Evolutionary conservation across 805 yeast species (phyloP).

Genomic region (Lachancea meyersii): DNA sequence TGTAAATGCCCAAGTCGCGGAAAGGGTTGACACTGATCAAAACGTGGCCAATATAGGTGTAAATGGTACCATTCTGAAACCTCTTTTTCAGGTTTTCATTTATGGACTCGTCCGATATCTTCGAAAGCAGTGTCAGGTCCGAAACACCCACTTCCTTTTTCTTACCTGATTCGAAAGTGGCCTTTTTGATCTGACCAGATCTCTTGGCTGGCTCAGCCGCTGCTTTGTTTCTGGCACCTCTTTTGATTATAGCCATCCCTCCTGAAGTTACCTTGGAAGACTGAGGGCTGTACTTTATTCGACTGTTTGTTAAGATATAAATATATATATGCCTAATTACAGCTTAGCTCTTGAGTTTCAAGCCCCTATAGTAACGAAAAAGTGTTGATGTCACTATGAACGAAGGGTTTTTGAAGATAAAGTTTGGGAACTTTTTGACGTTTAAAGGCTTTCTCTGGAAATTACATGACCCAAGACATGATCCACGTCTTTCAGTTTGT

Average conservation of each 20-base stretch:
- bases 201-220: conserved; percentile 51
- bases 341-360: background rate
- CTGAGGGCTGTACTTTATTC: too few species aligned
- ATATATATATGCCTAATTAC: background rate
- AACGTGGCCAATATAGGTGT: conserved; percentile 91
- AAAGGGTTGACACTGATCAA: conserved; percentile 95
- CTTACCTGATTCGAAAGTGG: conserved; percentile 79
- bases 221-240: conserved; percentile 58
- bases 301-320: background rate
- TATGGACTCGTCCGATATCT: conserved; percentile 86
- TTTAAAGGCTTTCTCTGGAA: too few species aligned
- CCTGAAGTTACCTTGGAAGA: too few species aligned
- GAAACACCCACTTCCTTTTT: conserved; percentile 98
- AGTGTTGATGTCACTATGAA: background rate
- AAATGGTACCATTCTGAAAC: conserved; percentile 82
- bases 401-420: background rate
- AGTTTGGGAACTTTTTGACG: background rate
- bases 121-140: conserved; percentile 82
- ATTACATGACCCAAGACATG: too few species aligned
- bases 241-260: conserved; percentile 79
- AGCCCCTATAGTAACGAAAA: conserved; percentile 1
- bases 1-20: conserved; percentile 91
- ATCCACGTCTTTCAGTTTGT: too few species aligned
- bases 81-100: conserved; percentile 86
- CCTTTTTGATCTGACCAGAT: conserved; percentile 63